Base-by-base conservation (phyloP, 2,329 filamentous ascomycete genomes). In the Chalara sp. region DNA sequence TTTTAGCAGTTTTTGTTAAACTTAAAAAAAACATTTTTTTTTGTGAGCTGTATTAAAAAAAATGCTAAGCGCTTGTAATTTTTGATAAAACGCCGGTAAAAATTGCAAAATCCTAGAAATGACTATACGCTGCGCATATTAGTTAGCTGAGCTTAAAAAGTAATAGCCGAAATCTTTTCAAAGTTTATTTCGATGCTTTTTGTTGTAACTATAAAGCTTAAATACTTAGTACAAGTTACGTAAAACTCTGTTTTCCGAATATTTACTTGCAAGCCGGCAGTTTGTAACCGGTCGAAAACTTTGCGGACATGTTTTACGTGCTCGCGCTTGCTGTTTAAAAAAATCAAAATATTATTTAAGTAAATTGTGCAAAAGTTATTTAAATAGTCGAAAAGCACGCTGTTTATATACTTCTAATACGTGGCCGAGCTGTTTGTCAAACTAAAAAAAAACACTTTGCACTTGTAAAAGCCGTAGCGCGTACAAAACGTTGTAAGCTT, bases 321-420 rank as follows among this genome's bases (percentile, higher is more conserved):
- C 7, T 50, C 31, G 3, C n/a, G 29, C n/a, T 39, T 32, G 21
- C 21, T 21, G 21, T 21, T 21, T 2, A 21, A 21, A 3, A 21
- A 21, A 21, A 21, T 21, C 21, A 39, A 13, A 13, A 39, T 39
- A 39, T 39, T 13, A 13, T 39, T 39, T 11, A 39, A 13, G 13
- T 39, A 39, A 39, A 3, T 3, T n/a, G 40, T 46, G 28, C 32
- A 50, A 43, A 51, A 50, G 3, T 32, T 30, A 32, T 53, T 32
- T 32, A 50, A 33, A 32, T 37, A 50, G 8, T 50, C 39, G 6
- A 47, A 35, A 4, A 50, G 13, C 29, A 48, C 39, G 42, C 50
- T 43, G 21, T 53, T 51, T 31, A 53, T 50, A 48, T 51, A 50
- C 3, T 12, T 10, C 35, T 51, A 40, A 32, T 32, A 51, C 12